Conservation (phyloP, 2,329 filamentous ascomycete species). For the Colletotrichum truncatum region DNA sequence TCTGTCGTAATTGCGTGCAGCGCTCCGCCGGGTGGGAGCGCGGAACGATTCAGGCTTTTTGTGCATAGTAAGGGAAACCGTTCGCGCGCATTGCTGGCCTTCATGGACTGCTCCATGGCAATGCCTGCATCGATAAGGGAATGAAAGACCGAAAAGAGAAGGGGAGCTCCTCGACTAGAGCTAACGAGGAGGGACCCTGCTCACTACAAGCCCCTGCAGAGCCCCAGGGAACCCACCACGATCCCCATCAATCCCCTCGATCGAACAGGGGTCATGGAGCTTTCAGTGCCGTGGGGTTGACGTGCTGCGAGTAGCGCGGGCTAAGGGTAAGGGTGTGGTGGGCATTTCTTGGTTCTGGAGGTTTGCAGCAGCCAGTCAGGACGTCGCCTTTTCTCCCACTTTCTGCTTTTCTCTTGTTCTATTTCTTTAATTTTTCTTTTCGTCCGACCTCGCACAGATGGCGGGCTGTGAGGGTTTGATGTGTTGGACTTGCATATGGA, state of each 20-base stretch:
- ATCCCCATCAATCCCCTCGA: slow-evolving; percentile 30
- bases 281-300: slow-evolving; percentile 29
- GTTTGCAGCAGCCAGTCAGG: not conserved
- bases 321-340: slow-evolving; percentile 6
- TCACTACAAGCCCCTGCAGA: slow-evolving; percentile 23
- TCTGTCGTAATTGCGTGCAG: slow-evolving; percentile 5
- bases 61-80: slow-evolving; percentile 14
- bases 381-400: not conserved
- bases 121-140: slow-evolving; percentile 24
- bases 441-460: slow-evolving; percentile 12
- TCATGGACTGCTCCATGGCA: slow-evolving; percentile 13
- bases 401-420: not conserved
- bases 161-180: slow-evolving; percentile 19
- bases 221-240: slow-evolving; percentile 30
- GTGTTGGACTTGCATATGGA: slow-evolving; percentile 19
- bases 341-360: not conserved
- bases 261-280: slow-evolving; percentile 24
- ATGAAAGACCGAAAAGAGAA: slow-evolving; percentile 6
- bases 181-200: slow-evolving; percentile 21
- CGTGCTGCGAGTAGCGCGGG: slow-evolving; percentile 22
- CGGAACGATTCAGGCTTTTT: slow-evolving; percentile 5
- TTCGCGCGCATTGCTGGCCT: slow-evolving; percentile 23
- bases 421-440: too few relatives aligned
- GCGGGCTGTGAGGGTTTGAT: slow-evolving; percentile 9
- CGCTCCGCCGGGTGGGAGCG: not conserved